These are phyloP conservation scores for Pterula multifida DNA, from an alignment of 1,284 basidiomycete species.

Conservation along the genomic window DNA sequence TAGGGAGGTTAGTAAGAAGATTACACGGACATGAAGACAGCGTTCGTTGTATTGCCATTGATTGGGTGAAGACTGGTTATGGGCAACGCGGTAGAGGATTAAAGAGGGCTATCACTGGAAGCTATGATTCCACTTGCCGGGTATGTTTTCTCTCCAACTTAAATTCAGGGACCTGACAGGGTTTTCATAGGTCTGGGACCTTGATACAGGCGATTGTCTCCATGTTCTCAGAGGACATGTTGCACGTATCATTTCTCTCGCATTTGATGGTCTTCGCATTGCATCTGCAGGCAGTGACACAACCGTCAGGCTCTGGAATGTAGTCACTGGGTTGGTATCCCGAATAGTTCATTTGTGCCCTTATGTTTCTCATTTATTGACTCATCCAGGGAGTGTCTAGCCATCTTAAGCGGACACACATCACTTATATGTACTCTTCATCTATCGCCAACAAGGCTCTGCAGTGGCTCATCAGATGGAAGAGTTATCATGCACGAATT, in stretches of 20 bases:
- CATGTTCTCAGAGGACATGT: slow-evolving; percentile 83
- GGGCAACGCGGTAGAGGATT: not conserved
- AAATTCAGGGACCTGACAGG: not conserved
- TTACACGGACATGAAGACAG: not conserved
- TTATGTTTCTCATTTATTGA: not conserved
- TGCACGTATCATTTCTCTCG: slow-evolving; percentile 88
- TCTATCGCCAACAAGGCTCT: slow-evolving; percentile 60
- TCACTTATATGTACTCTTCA: slow-evolving; percentile 92
- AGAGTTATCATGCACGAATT: slow-evolving; percentile 87
- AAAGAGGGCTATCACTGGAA: not conserved
- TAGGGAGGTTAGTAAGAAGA: not conserved
- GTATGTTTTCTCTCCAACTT: not conserved
- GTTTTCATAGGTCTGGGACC: slow-evolving; percentile 60
- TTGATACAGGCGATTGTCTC: slow-evolving; percentile 78
- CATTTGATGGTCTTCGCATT: slow-evolving; percentile 80
- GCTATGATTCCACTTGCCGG: slow-evolving; percentile 2
- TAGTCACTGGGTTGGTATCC: slow-evolving; percentile 54
- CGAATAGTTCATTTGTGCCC: slow-evolving; percentile 4
- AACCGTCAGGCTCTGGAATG: slow-evolving; percentile 84
- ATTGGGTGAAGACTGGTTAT: not conserved
- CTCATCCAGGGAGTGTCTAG: slow-evolving; percentile 56
- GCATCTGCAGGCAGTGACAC: slow-evolving; percentile 89
- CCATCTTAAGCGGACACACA: slow-evolving; percentile 87
- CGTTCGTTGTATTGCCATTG: not conserved
- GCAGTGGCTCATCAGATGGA: slow-evolving; percentile 90